These are phyloP conservation scores for Saccharum spontaneum DNA, from an alignment of 176 grass and related monocot genomes.

Conservation along the genomic window DNA sequence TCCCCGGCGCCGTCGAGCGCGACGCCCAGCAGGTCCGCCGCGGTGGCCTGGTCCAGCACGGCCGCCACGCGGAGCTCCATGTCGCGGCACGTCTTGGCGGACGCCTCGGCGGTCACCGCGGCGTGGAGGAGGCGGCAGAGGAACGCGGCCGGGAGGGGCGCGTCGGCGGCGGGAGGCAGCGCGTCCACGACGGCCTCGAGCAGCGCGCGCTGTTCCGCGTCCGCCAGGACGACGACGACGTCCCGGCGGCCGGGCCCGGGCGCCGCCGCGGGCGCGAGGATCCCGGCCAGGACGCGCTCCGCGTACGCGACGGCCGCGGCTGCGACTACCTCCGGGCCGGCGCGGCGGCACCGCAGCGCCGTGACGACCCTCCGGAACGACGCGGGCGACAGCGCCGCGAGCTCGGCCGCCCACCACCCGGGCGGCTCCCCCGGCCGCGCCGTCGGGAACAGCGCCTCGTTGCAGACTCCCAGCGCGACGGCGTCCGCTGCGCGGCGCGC, in stretches of 20 bases:
- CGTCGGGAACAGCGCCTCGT: conserved; percentile 64
- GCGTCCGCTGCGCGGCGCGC: conserved; percentile 41
- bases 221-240: no score
- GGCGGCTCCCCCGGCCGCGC: conserved; percentile 12
- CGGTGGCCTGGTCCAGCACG: conserved; percentile 59
- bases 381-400: conserved; percentile 36
- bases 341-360: conserved; percentile 46
- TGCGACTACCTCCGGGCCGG: conserved; percentile 39
- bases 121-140: conserved; percentile 67
- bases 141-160: conserved; percentile 51
- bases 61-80: conserved; percentile 67
- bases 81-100: conserved; percentile 44
- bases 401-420: conserved; percentile 66
- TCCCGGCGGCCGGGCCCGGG: no score
- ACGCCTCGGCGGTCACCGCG: conserved; percentile 31
- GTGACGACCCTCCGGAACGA: conserved; percentile 63
- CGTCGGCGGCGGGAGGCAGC: conserved; percentile 44
- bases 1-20: conserved; percentile 48
- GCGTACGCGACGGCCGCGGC: conserved; percentile 45
- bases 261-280: conserved; percentile 2
- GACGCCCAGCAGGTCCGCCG: conserved; percentile 52
- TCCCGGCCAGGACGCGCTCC: conserved; percentile 46
- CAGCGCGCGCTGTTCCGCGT: not conserved
- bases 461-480: conserved; percentile 50
- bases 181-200: conserved; percentile 53